A percentile compares a stretch with the other conserved stretches of the same genome.
Conservation (phyloP, 106 monocot genomes). For the Cymbidium sinense region DNA sequence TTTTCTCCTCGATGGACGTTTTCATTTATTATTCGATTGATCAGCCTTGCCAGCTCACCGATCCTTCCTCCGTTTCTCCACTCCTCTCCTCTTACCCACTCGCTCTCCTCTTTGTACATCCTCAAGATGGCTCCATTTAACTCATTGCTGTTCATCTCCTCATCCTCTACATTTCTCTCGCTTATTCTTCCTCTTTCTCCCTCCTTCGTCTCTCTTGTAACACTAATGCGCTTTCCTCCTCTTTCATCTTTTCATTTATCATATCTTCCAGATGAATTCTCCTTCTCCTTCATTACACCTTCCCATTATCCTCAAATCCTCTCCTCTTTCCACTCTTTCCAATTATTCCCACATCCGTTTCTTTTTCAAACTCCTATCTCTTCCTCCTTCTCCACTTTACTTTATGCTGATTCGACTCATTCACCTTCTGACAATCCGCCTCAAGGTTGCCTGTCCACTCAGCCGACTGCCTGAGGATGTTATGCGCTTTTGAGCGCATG, state of each 20-base stretch:
- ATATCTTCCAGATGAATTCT: too few relatives aligned
- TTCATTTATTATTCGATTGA: too few relatives aligned
- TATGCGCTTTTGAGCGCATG: too few relatives aligned
- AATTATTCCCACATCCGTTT: constrained; percentile 25
- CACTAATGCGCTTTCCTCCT: too few relatives aligned
- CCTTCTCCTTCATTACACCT: too few relatives aligned
- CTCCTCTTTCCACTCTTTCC: constrained; percentile 6
- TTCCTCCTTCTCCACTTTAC: constrained; percentile 25
- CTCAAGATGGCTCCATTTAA: too few relatives aligned
- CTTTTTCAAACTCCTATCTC: constrained; percentile 16
- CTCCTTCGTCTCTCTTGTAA: constrained; percentile 11
- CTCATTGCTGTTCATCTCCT: constrained; percentile 7
- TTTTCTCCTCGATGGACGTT: too few relatives aligned
- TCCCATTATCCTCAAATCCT: constrained; percentile 22
- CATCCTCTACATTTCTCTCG: constrained; percentile 5
- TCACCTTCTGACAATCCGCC: constrained; percentile 44
- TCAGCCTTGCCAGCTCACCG: constrained; percentile 9
- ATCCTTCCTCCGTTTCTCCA: constrained; percentile 13
- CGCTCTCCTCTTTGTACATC: constrained; percentile 9
- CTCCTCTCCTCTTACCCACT: constrained; percentile 4
- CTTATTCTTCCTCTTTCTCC: neutral
- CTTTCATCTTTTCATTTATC: constrained; percentile 17
- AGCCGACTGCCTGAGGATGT: too few relatives aligned
- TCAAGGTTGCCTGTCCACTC: too few relatives aligned
- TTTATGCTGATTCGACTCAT: neutral